Base-by-base conservation (phyloP, 2,329 filamentous ascomycete genomes). In the Grosmannia penicillata region DNA sequence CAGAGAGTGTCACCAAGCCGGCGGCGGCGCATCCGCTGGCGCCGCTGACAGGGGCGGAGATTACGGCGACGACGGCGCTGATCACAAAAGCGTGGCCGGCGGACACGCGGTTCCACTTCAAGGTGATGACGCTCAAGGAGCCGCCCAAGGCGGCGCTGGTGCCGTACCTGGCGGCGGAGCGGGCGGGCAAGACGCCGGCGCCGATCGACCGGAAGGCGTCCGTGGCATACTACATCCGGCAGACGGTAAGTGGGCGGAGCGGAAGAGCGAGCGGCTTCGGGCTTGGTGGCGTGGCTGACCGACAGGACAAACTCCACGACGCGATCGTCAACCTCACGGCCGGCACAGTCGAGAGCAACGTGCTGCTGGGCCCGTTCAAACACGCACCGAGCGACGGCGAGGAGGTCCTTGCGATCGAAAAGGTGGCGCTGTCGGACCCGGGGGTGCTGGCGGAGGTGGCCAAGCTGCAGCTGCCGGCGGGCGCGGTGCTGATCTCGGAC, bases 391-490 rank as follows among this genome's bases (percentile, higher is more conserved):
- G 65, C 8, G 75, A 79, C 49, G 68, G 61, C 4, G 68, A 69
- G 8, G 75, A 79, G 52, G 67, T 78, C 21, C 44, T 76, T 15
- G 58, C 56, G 3, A 65, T 76, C 11, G 75, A 79, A 51, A 65
- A 63, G 44, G 56, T 64, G 27, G 65, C 66, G 4, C 55, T 78
- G 8, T 60, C 64, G 31, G 69, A 78, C 43, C 61, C 67, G 25
- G 59, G 57, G 3, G 73, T 79, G 4, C 60, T 70, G 48, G 69
- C 68, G 5, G 74, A 72, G 48, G 62, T 80, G 38, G 69, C 65
- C 25, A 78, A 78, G 53, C 55, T 79, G 33, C 51, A 75, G 48
- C 60, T 79, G 2, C 75, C 75, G 1, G 61, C 71, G 47, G 72
- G 72, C 29, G 65, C 67, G 2, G 63, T 70, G 1, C 56, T 78